Conservation (phyloP, 1,284 basidiomycete genomes). For the Limonomyces culmigenus region DNA sequence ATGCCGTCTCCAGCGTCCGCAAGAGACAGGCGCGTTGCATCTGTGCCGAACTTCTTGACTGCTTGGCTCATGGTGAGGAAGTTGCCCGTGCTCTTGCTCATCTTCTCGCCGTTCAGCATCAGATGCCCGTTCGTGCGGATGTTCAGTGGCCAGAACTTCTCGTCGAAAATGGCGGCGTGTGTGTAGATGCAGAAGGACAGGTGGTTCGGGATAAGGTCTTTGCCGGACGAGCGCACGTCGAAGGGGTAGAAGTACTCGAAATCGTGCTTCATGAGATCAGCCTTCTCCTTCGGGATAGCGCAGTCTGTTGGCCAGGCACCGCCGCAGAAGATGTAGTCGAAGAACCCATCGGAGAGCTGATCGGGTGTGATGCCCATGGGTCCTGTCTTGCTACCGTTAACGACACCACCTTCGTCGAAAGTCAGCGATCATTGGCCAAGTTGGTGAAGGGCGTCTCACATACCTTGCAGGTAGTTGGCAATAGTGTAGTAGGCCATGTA, state of each 20-base stretch:
- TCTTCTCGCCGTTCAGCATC: constrained; percentile 98
- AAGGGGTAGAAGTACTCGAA: constrained; percentile 98
- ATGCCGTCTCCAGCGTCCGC: constrained; percentile 97
- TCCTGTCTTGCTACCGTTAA: constrained; percentile 71
- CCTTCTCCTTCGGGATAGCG: constrained; percentile 60
- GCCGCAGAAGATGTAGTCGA: constrained; percentile 84
- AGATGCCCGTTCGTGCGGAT: constrained; percentile 95
- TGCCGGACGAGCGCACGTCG: constrained; percentile 97
- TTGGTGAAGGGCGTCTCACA: constrained; percentile 9
- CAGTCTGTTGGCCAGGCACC: constrained; percentile 60
- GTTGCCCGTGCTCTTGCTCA: constrained; percentile 95
- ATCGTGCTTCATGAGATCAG: constrained; percentile 76
- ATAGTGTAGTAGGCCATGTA: constrained; percentile 99
- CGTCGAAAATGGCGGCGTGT: constrained; percentile 89
- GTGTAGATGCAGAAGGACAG: constrained; percentile 91
- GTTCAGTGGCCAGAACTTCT: constrained; percentile 83
- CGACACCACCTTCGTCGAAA: constrained; percentile 33
- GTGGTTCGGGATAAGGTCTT: constrained; percentile 95
- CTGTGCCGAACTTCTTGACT: constrained; percentile 80
- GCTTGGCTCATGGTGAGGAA: constrained; percentile 67
- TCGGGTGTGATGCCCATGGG: constrained; percentile 76
- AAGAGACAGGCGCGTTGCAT: constrained; percentile 82
- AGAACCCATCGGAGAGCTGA: constrained; percentile 94
- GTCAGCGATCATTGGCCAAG: constrained; percentile 2
- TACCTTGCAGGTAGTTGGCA: constrained; percentile 76